Percentiles rank a stretch among this genome's conserved stretches.
phyloP scores from a whole-genome alignment of 495 filamentous ascomycete genomes.

The Penicillium argentinense region DNA sequence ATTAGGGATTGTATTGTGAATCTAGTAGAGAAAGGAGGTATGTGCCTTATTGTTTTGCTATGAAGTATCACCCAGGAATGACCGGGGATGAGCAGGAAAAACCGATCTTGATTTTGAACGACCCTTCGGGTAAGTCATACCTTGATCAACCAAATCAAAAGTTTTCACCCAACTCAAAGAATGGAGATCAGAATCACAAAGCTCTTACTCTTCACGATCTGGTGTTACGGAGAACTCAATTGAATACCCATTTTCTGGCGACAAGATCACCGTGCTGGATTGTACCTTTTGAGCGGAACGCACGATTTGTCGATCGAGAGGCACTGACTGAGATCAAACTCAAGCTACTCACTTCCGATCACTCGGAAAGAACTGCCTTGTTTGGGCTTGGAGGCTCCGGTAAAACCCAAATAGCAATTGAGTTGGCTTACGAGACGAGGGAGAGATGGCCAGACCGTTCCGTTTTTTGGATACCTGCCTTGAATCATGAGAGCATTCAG shows the following conservation, averaged over 20 bases:
- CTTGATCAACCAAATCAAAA: too few relatives aligned
- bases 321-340: conserved; percentile 15
- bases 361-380: conserved; percentile 24
- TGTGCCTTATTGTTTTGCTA: too few relatives aligned
- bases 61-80: too few relatives aligned
- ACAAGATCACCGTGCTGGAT: conserved; percentile 10
- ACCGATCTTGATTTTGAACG: conserved; percentile 11
- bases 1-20: conserved; percentile 16
- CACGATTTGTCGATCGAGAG: conserved; percentile 27
- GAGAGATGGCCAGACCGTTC: conserved; percentile 39
- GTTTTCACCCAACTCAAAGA: not conserved
- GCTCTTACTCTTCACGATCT: not conserved
- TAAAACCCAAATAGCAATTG: conserved; percentile 54
- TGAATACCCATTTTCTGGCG: not conserved
- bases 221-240: too few relatives aligned
- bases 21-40: conserved; percentile 9
- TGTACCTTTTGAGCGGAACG: conserved; percentile 31
- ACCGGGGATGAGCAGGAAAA: conserved; percentile 6
- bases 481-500: conserved; percentile 39
- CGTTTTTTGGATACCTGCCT: conserved; percentile 50
- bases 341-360: not conserved
- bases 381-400: conserved; percentile 49
- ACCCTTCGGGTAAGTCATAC: conserved; percentile 11
- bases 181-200: not conserved
- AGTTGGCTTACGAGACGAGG: conserved; percentile 41